Percentiles rank a stretch among this genome's conserved stretches.
These are phyloP conservation scores for Aphanomyces euteiches DNA, from an alignment of 352 stramenopile genomes.

Conservation along the genomic window DNA sequence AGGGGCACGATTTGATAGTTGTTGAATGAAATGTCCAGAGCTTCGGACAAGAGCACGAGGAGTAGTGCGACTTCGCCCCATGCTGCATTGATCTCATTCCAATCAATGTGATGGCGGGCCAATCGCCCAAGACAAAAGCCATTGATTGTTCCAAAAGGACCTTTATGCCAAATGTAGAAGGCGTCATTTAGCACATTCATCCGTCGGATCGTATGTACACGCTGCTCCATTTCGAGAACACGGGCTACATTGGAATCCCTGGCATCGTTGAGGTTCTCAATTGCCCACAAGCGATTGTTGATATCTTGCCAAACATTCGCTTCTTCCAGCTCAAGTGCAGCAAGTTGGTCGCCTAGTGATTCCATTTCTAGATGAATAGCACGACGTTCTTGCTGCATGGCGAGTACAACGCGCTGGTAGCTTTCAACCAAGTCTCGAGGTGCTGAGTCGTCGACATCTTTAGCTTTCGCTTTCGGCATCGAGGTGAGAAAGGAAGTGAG, in stretches of 20 bases:
- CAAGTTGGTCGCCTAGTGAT: conserved; percentile 47
- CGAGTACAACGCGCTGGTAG: not conserved
- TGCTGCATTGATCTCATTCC: conserved; percentile 86
- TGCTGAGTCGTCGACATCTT: not conserved
- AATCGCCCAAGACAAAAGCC: conserved; percentile 73
- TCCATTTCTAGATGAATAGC: conserved; percentile 49
- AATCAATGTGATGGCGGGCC: conserved; percentile 56
- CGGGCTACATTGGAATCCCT: conserved; percentile 51
- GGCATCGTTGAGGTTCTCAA: conserved; percentile 50
- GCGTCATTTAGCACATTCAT: conserved; percentile 69
- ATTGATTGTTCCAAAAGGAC: conserved; percentile 80
- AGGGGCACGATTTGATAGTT: conserved; percentile 79
- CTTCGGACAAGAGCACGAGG: conserved; percentile 53
- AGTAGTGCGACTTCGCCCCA: conserved; percentile 72
- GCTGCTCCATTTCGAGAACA: conserved; percentile 55
- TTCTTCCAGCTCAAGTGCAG: conserved; percentile 51
- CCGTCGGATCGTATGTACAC: conserved; percentile 42
- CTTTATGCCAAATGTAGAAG: conserved; percentile 71
- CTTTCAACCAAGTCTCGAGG: no score
- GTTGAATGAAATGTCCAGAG: conserved; percentile 59
- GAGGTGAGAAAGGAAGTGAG: conserved; percentile 62
- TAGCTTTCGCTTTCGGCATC: conserved; percentile 22
- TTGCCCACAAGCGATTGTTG: conserved; percentile 50
- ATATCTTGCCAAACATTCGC: conserved; percentile 51
- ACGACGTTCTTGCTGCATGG: conserved; percentile 64